A percentile compares a stretch with the other conserved stretches of the same genome.
phyloP scores from a whole-genome alignment of 306 rosid species.

The Cucumis sativus region DNA sequence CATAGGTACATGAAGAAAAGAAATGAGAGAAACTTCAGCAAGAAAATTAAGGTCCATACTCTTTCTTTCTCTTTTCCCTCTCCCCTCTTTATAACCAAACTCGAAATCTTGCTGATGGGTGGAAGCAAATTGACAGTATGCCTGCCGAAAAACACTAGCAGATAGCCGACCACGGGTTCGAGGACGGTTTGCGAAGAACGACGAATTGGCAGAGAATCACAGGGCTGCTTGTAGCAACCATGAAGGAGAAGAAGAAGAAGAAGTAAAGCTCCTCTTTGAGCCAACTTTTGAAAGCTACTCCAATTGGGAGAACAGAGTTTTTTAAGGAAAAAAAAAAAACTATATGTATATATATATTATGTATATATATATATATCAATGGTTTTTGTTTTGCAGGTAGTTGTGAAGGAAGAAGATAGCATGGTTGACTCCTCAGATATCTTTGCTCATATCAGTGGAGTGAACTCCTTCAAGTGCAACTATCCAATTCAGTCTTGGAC shows the following conservation, averaged over 20 bases:
- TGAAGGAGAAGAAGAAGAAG: conserved; percentile 81
- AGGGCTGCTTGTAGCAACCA: conserved; percentile 55
- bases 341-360: neutral
- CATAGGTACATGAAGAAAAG: conserved; percentile 95
- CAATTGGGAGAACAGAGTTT: neutral
- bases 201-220: conserved; percentile 64
- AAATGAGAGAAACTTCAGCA: conserved; percentile 90
- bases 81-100: neutral
- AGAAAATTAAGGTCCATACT: conserved; percentile 78
- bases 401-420: conserved; percentile 85
- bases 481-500: conserved; percentile 85
- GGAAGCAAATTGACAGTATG: conserved; percentile 49
- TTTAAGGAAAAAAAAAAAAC: neutral
- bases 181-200: conserved; percentile 96
- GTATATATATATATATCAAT: neutral
- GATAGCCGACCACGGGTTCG: conserved; percentile 95
- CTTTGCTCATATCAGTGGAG: conserved; percentile 96
- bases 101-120: conserved; percentile 10
- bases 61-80: neutral
- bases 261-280: conserved; percentile 35
- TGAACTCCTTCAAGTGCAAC: conserved; percentile 94
- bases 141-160: conserved; percentile 90
- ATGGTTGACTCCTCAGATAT: conserved; percentile 96
- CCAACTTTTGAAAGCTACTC: neutral
- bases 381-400: conserved; percentile 32